Base-by-base conservation (phyloP, 495 filamentous ascomycete species). In the Letharia columbiana region DNA sequence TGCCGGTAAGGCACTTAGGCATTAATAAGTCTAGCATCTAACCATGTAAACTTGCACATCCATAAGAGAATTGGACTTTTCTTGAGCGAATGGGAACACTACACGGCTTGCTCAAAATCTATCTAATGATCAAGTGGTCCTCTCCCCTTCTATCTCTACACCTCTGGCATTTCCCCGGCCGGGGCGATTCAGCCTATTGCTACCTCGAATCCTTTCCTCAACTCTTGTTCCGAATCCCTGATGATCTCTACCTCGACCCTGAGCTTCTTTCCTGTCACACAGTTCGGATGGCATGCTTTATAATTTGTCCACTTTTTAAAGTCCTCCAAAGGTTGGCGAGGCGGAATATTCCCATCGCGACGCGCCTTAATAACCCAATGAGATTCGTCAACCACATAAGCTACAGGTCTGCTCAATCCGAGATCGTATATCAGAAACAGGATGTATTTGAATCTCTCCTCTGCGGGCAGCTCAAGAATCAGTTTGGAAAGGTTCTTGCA, bases 401-500 rank as follows among this genome's bases (percentile, higher is more conserved):
- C 13, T 13, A 28, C 33, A 6, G 28, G 12, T 17, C 0, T 40
- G 11, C 2, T 5, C 2, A 6, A 11, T 15, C 40, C 42, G 6
- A 37, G 1, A 10, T 17, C 2, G 20, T 28, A 23, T 18, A 0
- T 1, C 17, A 49, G 15, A 37, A 37, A 37, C 8, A 57, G 4
- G 1, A 17, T 3, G 2, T 40, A 31, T 1, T 15, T 1, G 2
- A 45, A 18, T 15, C 44, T 18, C 4, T 61, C n/a, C 11, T 4
- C 0, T 11, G 20, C 4, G 4, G 12, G 31, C 35, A 60, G 40
- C 18, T 31, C 15, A n/a, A 65, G 33, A 28, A 39, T 20, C 15
- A 65, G 11, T 12, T 18, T 56, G 28, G 18, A 45, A n/a, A 65
- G 63, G 18, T 45, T 20, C 18, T 40, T 28, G 31, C 54, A 65